phyloP scores from a whole-genome alignment of 169 alveolate genomes.

The Plasmodium malariae region DNA sequence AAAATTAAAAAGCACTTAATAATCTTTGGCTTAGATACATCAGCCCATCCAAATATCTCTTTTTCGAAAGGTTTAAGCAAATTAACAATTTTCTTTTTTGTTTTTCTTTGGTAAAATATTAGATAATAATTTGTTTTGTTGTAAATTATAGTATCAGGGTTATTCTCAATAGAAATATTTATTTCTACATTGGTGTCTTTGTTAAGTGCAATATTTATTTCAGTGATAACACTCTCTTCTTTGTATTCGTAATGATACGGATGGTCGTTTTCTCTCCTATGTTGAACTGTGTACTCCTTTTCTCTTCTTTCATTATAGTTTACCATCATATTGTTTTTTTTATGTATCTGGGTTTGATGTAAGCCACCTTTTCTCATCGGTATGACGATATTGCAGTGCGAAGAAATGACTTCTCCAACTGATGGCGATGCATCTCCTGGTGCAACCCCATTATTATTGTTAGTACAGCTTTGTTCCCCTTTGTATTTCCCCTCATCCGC shows the following conservation, averaged over 20 bases:
- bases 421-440: too few species aligned
- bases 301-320: not conserved
- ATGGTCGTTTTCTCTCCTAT: not conserved
- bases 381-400: too few species aligned
- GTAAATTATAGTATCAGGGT: constrained; percentile 51
- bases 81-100: constrained; percentile 51
- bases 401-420: too few species aligned
- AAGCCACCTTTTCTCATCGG: too few species aligned
- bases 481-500: too few species aligned
- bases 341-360: too few species aligned
- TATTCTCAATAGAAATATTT: constrained; percentile 41
- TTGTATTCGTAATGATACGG: not conserved
- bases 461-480: too few species aligned
- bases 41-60: constrained; percentile 70
- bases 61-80: constrained; percentile 36
- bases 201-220: constrained; percentile 41
- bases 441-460: too few species aligned
- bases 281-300: not conserved
- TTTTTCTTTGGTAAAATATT: constrained; percentile 56
- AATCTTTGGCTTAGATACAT: constrained; percentile 39
- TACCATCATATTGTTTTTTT: not conserved
- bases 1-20: constrained; percentile 35
- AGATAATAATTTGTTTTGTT: constrained; percentile 42
- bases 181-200: constrained; percentile 54
- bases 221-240: constrained; percentile 54